Evolutionary conservation across 306 rosid genomes (phyloP).

Genomic region (Cicer chorassanicum): DNA sequence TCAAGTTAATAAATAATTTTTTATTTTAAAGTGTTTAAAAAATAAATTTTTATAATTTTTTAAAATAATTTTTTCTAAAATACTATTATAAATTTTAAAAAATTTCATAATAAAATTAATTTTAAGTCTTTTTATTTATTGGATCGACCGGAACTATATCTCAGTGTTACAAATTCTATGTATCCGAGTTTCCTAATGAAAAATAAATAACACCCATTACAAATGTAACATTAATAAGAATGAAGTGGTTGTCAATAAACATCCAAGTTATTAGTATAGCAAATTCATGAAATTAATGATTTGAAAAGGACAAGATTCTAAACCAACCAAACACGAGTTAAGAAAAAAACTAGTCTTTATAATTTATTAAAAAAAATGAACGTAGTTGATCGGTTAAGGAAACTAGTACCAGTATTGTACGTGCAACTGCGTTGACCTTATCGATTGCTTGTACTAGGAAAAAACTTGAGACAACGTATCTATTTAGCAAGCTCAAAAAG

Average conservation of each 20-base stretch:
- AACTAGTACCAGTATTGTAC: conserved; percentile 15
- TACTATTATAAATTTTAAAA: no score
- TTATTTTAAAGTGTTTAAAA: no score
- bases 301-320: conserved; percentile 36
- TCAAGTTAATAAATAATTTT: no score
- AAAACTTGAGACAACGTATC: no score
- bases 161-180: no score
- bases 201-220: background rate
- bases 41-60: no score
- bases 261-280: background rate
- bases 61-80: no score
- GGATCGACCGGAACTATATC: no score
- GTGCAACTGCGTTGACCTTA: conserved; percentile 39
- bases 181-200: no score
- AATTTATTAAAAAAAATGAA: conserved; percentile 13
- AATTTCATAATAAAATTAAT: no score
- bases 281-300: conserved; percentile 7
- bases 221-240: conserved; percentile 8
- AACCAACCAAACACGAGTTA: background rate
- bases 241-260: conserved; percentile 1
- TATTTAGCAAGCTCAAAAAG: no score
- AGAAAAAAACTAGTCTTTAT: background rate
- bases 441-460: background rate
- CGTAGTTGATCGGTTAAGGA: conserved; percentile 39
- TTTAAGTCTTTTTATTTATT: no score